Evolutionary conservation across 345 rosid species (phyloP).

Genomic region (Conringia planisiliqua): DNA sequence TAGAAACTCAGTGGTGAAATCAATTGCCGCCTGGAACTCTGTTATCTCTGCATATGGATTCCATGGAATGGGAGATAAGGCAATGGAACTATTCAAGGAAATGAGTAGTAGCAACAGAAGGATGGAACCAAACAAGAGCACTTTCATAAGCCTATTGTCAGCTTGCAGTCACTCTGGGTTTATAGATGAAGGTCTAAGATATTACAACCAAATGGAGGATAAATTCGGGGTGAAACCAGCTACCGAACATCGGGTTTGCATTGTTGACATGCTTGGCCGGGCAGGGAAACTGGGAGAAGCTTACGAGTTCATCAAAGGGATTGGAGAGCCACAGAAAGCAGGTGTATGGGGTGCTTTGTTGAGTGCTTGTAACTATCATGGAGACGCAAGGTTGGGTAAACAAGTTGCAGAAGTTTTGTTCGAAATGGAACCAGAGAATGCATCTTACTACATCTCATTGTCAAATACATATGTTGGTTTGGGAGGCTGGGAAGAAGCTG

Average conservation of each 20-base stretch:
- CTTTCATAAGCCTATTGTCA: slow-evolving; percentile 47
- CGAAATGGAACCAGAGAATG: slow-evolving; percentile 56
- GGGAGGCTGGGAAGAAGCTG: slow-evolving; percentile 54
- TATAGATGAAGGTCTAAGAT: slow-evolving; percentile 41
- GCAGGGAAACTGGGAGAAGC: slow-evolving; percentile 54
- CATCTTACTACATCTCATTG: slow-evolving; percentile 41
- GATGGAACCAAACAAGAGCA: slow-evolving; percentile 43
- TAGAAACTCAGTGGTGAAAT: slow-evolving; percentile 28
- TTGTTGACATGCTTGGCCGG: slow-evolving; percentile 59
- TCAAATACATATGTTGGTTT: slow-evolving; percentile 45
- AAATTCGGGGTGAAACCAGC: slow-evolving; percentile 41
- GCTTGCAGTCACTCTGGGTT: slow-evolving; percentile 60
- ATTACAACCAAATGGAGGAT: slow-evolving; percentile 43
- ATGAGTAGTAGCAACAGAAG: slow-evolving; percentile 28
- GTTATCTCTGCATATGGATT: slow-evolving; percentile 51
- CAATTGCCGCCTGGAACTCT: slow-evolving; percentile 49
- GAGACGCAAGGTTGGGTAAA: slow-evolving; percentile 43
- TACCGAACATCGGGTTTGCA: slow-evolving; percentile 45
- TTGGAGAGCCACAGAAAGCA: slow-evolving; percentile 31
- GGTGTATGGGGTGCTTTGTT: slow-evolving; percentile 62
- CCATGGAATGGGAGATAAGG: slow-evolving; percentile 49
- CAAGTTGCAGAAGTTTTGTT: slow-evolving; percentile 53
- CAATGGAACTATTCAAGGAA: slow-evolving; percentile 45
- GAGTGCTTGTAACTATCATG: slow-evolving; percentile 49
- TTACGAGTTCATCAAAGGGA: slow-evolving; percentile 40